Percentiles rank a stretch among this genome's conserved stretches.
Evolutionary conservation across 257 asterid genomes (phyloP).

Genomic region (Linderniella brevidens): DNA sequence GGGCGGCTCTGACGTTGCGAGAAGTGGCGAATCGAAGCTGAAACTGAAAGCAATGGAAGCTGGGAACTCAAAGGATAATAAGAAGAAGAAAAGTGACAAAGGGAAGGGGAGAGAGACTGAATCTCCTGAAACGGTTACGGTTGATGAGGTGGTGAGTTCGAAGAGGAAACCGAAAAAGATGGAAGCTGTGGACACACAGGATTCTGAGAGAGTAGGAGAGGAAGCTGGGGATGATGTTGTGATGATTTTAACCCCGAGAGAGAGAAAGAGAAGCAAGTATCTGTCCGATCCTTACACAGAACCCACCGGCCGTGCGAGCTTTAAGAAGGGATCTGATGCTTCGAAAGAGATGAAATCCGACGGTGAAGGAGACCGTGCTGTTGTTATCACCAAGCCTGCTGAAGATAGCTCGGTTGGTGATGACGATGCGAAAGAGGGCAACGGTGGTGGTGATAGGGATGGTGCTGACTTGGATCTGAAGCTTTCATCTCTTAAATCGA

Average conservation of each 20-base stretch:
- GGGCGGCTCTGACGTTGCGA: too few relatives aligned
- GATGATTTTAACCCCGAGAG: conserved; percentile 34
- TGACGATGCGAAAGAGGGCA: background rate
- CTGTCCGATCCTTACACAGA: conserved; percentile 54
- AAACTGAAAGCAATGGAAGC: too few relatives aligned
- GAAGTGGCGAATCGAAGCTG: too few relatives aligned
- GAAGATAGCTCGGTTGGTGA: background rate
- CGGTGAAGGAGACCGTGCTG: too few relatives aligned
- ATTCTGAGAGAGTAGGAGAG: too few relatives aligned
- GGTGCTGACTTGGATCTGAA: too few relatives aligned
- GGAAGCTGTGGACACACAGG: conserved; percentile 5
- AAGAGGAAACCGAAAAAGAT: conserved; percentile 9
- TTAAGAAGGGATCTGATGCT: conserved; percentile 15
- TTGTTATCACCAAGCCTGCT: conserved; percentile 1
- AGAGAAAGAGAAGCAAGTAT: conserved; percentile 75
- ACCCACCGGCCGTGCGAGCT: conserved; percentile 14
- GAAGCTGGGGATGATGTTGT: conserved; percentile 13
- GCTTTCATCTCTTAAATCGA: too few relatives aligned
- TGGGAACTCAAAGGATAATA: too few relatives aligned
- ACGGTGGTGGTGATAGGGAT: conserved; percentile 5
- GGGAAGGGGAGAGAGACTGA: too few relatives aligned
- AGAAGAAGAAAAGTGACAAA: too few relatives aligned
- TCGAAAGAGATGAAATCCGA: conserved; percentile 12
- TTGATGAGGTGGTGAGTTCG: background rate
- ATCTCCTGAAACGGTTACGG: too few relatives aligned